A percentile compares a stretch with the other conserved stretches of the same genome.
Evolutionary conservation across 257 asterid species (phyloP).

Genomic region (Datura wrightii): DNA sequence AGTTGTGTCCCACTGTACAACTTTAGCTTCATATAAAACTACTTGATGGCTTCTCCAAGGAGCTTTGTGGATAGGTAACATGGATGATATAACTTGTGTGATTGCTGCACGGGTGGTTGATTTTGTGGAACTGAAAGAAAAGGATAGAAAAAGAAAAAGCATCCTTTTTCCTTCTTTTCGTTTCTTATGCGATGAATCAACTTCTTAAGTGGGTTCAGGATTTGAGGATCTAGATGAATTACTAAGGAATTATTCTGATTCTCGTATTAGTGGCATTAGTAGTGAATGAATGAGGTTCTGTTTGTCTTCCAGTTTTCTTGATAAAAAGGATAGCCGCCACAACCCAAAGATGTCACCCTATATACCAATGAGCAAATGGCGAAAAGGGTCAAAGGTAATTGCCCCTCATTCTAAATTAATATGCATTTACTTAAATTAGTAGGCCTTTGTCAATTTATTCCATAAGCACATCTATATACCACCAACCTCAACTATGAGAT

Average conservation of each 20-base stretch:
- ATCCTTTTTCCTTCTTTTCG: no score
- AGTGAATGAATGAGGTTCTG: constrained; percentile 9
- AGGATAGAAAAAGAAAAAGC: neutral
- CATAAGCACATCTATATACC: neutral
- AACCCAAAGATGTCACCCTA: constrained; percentile 89
- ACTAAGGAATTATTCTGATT: neutral
- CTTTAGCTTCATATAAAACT: constrained; percentile 83
- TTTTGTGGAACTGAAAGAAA: neutral
- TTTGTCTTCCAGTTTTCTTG: constrained; percentile 67
- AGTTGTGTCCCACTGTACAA: constrained; percentile 95
- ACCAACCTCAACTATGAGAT: neutral
- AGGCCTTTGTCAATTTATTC: neutral
- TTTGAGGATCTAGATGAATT: neutral
- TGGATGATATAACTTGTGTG: constrained; percentile 19
- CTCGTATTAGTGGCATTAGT: neutral
- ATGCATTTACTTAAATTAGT: neutral
- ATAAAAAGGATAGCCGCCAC: constrained; percentile 79
- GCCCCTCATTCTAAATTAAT: neutral
- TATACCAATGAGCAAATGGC: constrained; percentile 86
- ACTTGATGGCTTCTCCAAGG: constrained; percentile 80
- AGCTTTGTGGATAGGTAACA: constrained; percentile 96
- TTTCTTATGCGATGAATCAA: no score
- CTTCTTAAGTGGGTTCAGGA: constrained; percentile 13
- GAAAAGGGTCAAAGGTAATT: constrained; percentile 96
- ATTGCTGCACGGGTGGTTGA: neutral